phyloP scores from a whole-genome alignment of 331 rosid genomes.

The Rhamnella rubrinervis region DNA sequence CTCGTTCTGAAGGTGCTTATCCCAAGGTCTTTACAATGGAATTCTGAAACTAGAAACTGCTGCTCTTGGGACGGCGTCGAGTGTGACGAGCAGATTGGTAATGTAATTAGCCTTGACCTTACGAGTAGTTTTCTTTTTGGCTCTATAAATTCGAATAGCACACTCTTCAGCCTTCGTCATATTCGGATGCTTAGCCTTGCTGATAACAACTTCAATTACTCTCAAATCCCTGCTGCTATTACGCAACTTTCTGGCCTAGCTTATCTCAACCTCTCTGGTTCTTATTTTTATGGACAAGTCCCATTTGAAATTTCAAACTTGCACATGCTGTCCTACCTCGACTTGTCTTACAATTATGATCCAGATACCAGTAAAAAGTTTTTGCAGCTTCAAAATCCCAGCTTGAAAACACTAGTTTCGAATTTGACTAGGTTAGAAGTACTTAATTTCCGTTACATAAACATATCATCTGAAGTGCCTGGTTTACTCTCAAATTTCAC shows the following conservation, averaged over 20 bases:
- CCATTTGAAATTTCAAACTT: conserved; percentile 3
- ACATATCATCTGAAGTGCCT: background rate
- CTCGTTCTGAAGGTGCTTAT: too few relatives aligned
- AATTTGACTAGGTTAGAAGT: too few relatives aligned
- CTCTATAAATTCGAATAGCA: too few relatives aligned
- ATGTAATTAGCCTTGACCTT: too few relatives aligned
- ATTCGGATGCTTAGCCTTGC: background rate
- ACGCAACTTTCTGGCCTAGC: background rate
- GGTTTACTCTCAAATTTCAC: background rate
- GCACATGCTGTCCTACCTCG: background rate
- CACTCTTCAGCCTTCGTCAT: background rate
- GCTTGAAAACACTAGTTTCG: too few relatives aligned
- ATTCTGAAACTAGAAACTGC: too few relatives aligned
- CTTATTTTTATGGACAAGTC: conserved; percentile 7
- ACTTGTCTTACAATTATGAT: background rate
- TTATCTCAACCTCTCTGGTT: conserved; percentile 3
- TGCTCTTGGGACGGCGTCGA: too few relatives aligned
- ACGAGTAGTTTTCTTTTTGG: too few relatives aligned
- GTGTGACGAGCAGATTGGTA: too few relatives aligned
- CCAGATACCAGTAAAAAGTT: background rate
- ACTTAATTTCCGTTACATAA: background rate
- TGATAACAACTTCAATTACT: conserved; percentile 7
- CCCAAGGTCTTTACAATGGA: too few relatives aligned
- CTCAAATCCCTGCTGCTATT: conserved; percentile 1
- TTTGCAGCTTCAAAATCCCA: too few relatives aligned